Conservation (phyloP, 176 grass and related monocot species). For the Thinopyrum elongatum region DNA sequence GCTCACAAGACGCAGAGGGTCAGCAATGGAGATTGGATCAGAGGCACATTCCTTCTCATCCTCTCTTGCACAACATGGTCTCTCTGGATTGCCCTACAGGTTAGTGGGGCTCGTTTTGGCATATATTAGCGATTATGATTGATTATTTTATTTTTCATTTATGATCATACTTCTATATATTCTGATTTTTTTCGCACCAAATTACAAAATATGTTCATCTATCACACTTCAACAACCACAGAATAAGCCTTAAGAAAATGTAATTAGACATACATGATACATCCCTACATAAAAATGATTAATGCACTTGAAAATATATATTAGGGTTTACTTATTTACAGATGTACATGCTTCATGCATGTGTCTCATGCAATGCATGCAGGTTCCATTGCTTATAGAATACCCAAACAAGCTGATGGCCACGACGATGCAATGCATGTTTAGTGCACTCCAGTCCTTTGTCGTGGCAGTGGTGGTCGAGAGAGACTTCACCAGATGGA, state of each 20-base stretch:
- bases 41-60: conserved; percentile 52
- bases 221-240: too few relatives aligned
- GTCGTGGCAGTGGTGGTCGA: conserved; percentile 48
- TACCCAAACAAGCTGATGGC: conserved; percentile 76
- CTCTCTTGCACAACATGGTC: conserved; percentile 47
- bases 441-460: conserved; percentile 55
- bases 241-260: too few relatives aligned
- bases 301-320: not conserved
- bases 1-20: not conserved
- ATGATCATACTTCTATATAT: not conserved
- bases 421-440: conserved; percentile 39
- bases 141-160: not conserved
- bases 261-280: not conserved
- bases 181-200: not conserved
- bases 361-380: not conserved
- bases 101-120: not conserved
- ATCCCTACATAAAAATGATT: not conserved
- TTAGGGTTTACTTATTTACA: not conserved
- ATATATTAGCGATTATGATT: too few relatives aligned
- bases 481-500: conserved; percentile 53
- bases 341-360: not conserved
- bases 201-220: too few relatives aligned
- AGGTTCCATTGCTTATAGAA: conserved; percentile 50
- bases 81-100: conserved; percentile 58
- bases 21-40: conserved; percentile 37